Evolutionary conservation across 1,284 basidiomycete species (phyloP).

Genomic region (Fomitopsis schrenkii): DNA sequence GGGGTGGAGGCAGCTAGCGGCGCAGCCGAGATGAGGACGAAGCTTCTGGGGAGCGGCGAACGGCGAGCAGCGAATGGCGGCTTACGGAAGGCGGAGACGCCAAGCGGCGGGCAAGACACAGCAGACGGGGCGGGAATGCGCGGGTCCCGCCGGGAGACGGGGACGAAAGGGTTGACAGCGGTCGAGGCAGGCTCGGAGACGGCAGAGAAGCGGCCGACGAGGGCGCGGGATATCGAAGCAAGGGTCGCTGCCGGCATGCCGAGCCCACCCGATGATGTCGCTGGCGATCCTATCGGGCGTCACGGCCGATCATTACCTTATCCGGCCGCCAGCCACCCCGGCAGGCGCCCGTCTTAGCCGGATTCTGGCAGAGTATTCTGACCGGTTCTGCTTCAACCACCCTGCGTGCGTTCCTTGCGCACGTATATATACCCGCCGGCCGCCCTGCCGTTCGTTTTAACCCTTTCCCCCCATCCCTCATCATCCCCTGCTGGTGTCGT

Average conservation of each 20-base stretch:
- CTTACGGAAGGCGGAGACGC: not conserved
- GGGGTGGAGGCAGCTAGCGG: not conserved
- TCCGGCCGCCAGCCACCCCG: not conserved
- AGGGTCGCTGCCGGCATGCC: not conserved
- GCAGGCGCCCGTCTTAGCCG: not conserved
- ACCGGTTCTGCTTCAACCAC: constrained; percentile 1
- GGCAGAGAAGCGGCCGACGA: not conserved
- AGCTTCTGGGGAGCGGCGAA: not conserved
- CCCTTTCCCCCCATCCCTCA: not conserved
- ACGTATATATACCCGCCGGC: constrained; percentile 1
- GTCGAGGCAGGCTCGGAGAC: not conserved
- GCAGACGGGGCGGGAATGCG: not conserved
- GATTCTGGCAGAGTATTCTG: not conserved
- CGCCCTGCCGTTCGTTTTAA: not conserved
- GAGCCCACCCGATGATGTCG: not conserved
- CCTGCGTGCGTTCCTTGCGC: not conserved
- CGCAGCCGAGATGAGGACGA: not conserved
- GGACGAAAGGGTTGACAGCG: not conserved
- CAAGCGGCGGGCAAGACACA: not conserved
- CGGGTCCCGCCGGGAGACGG: not conserved
- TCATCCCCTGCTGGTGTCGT: not conserved
- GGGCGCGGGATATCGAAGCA: not conserved
- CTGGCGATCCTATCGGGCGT: not conserved
- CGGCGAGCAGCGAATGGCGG: not conserved
- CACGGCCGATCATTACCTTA: not conserved